Evolutionary conservation across 75 land plant species (phyloP).

Genomic region (Picea sitchensis): DNA sequence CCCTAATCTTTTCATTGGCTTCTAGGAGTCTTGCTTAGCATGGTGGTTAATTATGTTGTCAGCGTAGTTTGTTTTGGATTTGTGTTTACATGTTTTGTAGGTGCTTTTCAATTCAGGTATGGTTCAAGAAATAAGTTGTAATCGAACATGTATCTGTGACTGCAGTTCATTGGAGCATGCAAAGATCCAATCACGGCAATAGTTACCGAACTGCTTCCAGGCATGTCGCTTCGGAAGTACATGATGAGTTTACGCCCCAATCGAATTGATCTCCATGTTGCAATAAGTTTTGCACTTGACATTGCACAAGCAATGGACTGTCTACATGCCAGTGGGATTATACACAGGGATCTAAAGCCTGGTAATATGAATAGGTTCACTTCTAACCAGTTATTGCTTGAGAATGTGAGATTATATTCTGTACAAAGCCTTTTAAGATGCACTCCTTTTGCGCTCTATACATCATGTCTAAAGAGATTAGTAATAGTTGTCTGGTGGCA

Average conservation of each 20-base stretch:
- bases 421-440: not conserved
- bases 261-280: conserved; percentile 52
- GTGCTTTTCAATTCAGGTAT: not conserved
- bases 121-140: not conserved
- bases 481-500: not conserved
- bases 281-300: conserved; percentile 81
- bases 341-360: conserved; percentile 91
- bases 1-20: not conserved
- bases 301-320: conserved; percentile 94
- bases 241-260: conserved; percentile 59
- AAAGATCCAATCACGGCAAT: conserved; percentile 90
- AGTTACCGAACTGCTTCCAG: conserved; percentile 81
- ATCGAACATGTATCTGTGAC: not conserved
- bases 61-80: not conserved
- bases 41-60: not conserved
- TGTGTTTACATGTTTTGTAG: not conserved
- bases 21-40: not conserved
- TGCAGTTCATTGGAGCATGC: conserved; percentile 92
- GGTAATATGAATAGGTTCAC: conserved; percentile 29
- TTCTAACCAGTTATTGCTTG: not conserved
- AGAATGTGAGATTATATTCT: not conserved
- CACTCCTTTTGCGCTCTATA: not conserved
- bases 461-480: not conserved
- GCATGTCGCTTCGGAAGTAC: conserved; percentile 81
- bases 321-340: conserved; percentile 89